phyloP scores from a whole-genome alignment of 177 flowering plant species.

The Vitis hybrid region DNA sequence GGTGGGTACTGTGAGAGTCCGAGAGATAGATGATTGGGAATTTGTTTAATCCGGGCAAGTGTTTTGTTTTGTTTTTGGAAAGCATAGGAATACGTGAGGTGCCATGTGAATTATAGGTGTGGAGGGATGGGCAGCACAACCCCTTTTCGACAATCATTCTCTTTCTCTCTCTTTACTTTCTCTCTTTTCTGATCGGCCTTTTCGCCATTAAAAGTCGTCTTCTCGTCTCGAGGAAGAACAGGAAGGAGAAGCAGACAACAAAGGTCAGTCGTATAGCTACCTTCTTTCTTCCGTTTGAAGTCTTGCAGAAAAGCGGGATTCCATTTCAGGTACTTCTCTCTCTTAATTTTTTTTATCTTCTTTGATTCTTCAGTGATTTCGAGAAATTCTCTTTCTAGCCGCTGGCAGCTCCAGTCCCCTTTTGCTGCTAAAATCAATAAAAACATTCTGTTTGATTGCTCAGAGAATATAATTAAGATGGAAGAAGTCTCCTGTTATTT shows the following conservation, averaged over 20 bases:
- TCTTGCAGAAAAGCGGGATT: no score
- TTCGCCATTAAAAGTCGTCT: constrained; percentile 18
- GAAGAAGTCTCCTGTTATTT: no score
- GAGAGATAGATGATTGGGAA: not conserved
- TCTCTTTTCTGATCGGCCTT: not conserved
- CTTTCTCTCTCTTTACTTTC: constrained; percentile 7
- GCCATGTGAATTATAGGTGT: constrained; percentile 42
- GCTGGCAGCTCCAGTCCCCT: no score
- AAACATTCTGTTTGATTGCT: no score
- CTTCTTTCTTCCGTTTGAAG: not conserved
- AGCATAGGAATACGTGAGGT: constrained; percentile 19
- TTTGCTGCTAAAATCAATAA: no score
- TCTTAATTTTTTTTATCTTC: not conserved
- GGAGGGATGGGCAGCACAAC: constrained; percentile 37
- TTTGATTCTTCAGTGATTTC: not conserved
- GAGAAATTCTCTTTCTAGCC: no score
- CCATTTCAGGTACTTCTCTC: not conserved
- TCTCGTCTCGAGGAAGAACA: not conserved
- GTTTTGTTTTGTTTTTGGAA: not conserved
- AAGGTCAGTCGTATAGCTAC: no score
- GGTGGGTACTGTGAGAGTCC: not conserved
- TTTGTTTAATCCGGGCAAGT: not conserved
- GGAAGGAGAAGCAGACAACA: no score
- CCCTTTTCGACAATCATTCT: constrained; percentile 32
- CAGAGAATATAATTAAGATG: no score